A percentile compares a stretch with the other conserved stretches of the same genome.
Conservation (phyloP, 2,329 filamentous ascomycete species). For the Aphanocladium album region DNA sequence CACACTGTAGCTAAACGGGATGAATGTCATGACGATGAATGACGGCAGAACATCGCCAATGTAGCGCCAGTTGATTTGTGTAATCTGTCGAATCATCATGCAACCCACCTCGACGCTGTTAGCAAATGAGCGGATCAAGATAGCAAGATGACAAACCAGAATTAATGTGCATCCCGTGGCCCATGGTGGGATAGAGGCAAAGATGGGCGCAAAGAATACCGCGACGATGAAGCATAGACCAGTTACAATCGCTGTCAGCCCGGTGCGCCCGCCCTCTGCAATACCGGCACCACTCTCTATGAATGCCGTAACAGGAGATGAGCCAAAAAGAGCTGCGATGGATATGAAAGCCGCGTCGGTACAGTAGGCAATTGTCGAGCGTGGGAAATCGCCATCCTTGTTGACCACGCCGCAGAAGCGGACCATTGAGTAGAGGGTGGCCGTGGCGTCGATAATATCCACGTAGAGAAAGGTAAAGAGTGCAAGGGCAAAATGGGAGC, state of each 20-base stretch:
- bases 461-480: constrained; percentile 76
- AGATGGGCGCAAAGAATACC: constrained; percentile 71
- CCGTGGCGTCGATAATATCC: constrained; percentile 73
- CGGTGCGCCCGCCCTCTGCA: constrained; percentile 68
- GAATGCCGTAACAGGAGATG: constrained; percentile 68
- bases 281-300: constrained; percentile 74
- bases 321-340: constrained; percentile 63
- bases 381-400: constrained; percentile 74
- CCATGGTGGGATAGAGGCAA: constrained; percentile 73
- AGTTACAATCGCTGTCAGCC: constrained; percentile 63
- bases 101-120: constrained; percentile 56
- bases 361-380: constrained; percentile 74
- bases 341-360: constrained; percentile 68
- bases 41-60: constrained; percentile 71
- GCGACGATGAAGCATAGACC: constrained; percentile 67
- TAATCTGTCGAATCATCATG: constrained; percentile 72
- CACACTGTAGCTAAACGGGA: constrained; percentile 75
- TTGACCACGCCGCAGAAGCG: constrained; percentile 65
- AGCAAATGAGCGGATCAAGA: background rate
- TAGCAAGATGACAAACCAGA: constrained; percentile 41
- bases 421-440: constrained; percentile 77
- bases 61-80: constrained; percentile 71
- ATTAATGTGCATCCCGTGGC: constrained; percentile 70
- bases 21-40: constrained; percentile 68
- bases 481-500: constrained; percentile 61